Evolutionary conservation across 345 rosid species (phyloP).

Genomic region (Isatis tinctoria): DNA sequence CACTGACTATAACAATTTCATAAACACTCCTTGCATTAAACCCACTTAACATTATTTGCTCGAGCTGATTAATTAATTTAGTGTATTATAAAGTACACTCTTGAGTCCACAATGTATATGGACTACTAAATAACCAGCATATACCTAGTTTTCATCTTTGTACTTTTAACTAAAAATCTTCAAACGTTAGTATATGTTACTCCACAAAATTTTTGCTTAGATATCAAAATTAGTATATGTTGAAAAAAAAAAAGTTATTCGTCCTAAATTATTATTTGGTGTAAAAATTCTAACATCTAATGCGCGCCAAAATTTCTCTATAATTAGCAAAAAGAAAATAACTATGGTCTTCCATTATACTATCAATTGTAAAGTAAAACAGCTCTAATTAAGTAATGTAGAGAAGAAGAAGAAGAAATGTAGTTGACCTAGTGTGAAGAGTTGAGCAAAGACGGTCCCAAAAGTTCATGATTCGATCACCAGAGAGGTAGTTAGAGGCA

Average conservation of each 20-base stretch:
- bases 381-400: neutral
- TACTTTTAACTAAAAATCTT: too few relatives aligned
- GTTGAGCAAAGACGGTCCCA: constrained; percentile 49
- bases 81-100: neutral
- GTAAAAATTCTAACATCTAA: neutral
- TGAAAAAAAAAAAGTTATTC: neutral
- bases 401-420: neutral
- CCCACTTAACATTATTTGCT: neutral
- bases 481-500: constrained; percentile 23
- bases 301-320: too few relatives aligned
- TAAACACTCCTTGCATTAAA: neutral
- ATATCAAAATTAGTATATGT: neutral
- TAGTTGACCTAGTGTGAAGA: constrained; percentile 41
- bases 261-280: neutral
- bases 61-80: neutral
- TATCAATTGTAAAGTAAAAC: too few relatives aligned
- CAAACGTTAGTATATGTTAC: neutral
- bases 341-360: too few relatives aligned
- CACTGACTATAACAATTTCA: neutral
- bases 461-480: constrained; percentile 43
- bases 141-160: neutral
- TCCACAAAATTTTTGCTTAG: too few relatives aligned
- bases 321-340: too few relatives aligned
- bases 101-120: neutral
- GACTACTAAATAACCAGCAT: neutral